phyloP scores from a whole-genome alignment of 352 stramenopile genomes.

The Pythium brassicae region DNA sequence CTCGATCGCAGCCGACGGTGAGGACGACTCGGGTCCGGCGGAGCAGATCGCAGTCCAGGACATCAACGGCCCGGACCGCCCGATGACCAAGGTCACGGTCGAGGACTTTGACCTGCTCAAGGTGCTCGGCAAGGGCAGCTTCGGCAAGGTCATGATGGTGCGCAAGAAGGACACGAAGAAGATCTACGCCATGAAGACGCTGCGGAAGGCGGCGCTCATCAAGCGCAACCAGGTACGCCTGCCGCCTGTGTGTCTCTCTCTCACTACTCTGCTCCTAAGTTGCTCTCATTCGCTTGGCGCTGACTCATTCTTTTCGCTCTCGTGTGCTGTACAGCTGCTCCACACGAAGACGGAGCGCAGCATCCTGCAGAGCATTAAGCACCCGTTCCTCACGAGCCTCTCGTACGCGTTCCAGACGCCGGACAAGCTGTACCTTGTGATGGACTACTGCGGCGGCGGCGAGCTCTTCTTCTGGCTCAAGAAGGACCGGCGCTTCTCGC shows the following conservation, averaged over 20 bases:
- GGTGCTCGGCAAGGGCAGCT: constrained; percentile 93
- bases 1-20: constrained; percentile 54
- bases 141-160: constrained; percentile 96
- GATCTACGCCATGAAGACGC: constrained; percentile 95
- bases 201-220: constrained; percentile 90
- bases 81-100: constrained; percentile 82
- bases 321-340: constrained; percentile 32
- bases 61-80: constrained; percentile 54
- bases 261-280: too few species aligned
- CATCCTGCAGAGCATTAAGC: constrained; percentile 91
- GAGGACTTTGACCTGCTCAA: constrained; percentile 93
- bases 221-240: constrained; percentile 86
- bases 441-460: constrained; percentile 93
- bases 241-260: not conserved
- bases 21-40: constrained; percentile 75
- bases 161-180: constrained; percentile 92
- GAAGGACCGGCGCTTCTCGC: constrained; percentile 91
- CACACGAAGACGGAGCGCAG: constrained; percentile 94
- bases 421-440: constrained; percentile 93
- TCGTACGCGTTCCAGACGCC: constrained; percentile 88
- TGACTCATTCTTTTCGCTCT: not conserved
- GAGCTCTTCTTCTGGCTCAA: constrained; percentile 96
- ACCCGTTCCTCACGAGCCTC: constrained; percentile 88
- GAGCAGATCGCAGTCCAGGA: constrained; percentile 84
- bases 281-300: not conserved